Evolutionary conservation across 441 rosid genomes (phyloP).

Genomic region (Omphalea diandra): DNA sequence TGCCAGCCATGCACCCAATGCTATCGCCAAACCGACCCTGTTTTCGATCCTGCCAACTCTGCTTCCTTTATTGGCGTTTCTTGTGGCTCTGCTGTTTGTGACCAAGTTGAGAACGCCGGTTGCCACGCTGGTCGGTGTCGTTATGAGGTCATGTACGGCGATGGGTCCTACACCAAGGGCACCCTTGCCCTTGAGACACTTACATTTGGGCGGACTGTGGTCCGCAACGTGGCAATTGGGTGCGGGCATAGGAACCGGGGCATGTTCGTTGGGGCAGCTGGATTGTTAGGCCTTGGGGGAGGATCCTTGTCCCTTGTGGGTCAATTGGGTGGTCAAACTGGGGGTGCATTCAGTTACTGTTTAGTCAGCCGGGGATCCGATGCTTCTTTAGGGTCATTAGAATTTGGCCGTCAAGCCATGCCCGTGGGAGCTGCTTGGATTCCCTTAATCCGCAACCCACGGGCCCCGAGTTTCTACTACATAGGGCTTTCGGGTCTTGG

Average conservation of each 20-base stretch:
- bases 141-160: slow-evolving; percentile 90
- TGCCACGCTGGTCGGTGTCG: slow-evolving; percentile 82
- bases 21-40: slow-evolving; percentile 87
- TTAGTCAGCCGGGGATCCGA: slow-evolving; percentile 67
- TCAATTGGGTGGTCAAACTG: slow-evolving; percentile 81
- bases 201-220: slow-evolving; percentile 55
- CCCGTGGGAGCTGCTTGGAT: slow-evolving; percentile 97
- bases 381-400: slow-evolving; percentile 68
- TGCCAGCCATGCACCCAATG: slow-evolving; percentile 91
- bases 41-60: slow-evolving; percentile 79
- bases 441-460: slow-evolving; percentile 72
- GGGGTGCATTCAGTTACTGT: slow-evolving; percentile 87
- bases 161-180: slow-evolving; percentile 89
- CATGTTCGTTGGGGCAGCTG: slow-evolving; percentile 95
- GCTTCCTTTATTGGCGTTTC: slow-evolving; percentile 73
- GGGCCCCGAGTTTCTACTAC: slow-evolving; percentile 81
- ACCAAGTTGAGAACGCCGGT: slow-evolving; percentile 60
- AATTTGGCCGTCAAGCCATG: slow-evolving; percentile 73
- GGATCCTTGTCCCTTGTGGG: slow-evolving; percentile 89
- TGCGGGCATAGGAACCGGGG: slow-evolving; percentile 85
- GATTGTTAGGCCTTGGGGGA: slow-evolving; percentile 84
- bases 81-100: slow-evolving; percentile 73
- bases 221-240: slow-evolving; percentile 73
- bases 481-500: slow-evolving; percentile 81
- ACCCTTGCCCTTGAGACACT: slow-evolving; percentile 78